Evolutionary conservation across 2,329 filamentous ascomycete species (phyloP).

Genomic region (Myriosclerotinia scirpicola): DNA sequence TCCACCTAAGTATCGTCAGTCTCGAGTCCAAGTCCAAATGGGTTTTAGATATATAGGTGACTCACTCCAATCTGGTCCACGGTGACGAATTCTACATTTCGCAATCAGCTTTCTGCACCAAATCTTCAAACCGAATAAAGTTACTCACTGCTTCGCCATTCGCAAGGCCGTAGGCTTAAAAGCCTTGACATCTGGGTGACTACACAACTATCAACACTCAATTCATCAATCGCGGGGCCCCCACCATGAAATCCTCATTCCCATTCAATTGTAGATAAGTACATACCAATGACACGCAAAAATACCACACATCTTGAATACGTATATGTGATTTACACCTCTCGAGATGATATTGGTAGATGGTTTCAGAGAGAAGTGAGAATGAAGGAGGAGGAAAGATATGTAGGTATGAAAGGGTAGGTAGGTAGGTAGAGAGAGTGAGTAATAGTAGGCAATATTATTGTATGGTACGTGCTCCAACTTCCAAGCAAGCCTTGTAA

Average conservation of each 20-base stretch:
- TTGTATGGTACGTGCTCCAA: conserved; percentile 17
- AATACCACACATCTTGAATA: conserved; percentile 45
- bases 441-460: conserved; percentile 16
- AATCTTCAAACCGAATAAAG: background rate
- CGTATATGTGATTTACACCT: conserved; percentile 1
- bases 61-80: conserved; percentile 91
- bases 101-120: conserved; percentile 7
- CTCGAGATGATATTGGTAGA: background rate
- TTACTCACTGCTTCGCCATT: conserved; percentile 84
- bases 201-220: conserved; percentile 57
- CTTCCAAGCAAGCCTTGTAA: background rate
- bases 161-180: conserved; percentile 95
- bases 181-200: conserved; percentile 74
- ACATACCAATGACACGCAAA: conserved; percentile 74
- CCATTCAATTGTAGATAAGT: conserved; percentile 5
- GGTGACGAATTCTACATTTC: conserved; percentile 57
- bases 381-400: background rate
- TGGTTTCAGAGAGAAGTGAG: background rate
- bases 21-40: conserved; percentile 7
- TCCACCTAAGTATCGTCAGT: conserved; percentile 48
- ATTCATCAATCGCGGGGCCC: conserved; percentile 25
- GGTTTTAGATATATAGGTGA: conserved; percentile 4
- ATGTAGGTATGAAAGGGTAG: background rate
- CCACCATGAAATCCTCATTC: conserved; percentile 19
- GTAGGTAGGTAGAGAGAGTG: background rate